Conservation (phyloP, 495 filamentous ascomycete genomes). For the Aspergillus wentii region DNA sequence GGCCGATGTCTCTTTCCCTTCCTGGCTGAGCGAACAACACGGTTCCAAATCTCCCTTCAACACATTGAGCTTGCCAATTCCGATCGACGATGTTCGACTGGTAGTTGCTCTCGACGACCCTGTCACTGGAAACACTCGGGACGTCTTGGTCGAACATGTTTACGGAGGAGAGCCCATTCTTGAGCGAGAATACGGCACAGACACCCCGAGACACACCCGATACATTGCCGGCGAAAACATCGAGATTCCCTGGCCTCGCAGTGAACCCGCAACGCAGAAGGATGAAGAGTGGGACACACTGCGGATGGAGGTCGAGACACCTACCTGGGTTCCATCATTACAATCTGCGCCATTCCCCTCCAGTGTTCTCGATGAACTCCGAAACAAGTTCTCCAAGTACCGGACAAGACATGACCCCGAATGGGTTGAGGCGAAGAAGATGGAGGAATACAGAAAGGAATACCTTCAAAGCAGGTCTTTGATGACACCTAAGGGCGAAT, state of each 20-base stretch:
- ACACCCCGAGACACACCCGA: conserved; percentile 34
- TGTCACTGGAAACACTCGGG: conserved; percentile 53
- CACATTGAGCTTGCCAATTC: conserved; percentile 45
- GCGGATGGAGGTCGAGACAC: conserved; percentile 67
- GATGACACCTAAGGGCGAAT: conserved; percentile 40
- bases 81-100: conserved; percentile 70
- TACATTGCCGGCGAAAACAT: conserved; percentile 44
- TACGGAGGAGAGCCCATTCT: conserved; percentile 29
- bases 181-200: conserved; percentile 26
- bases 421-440: conserved; percentile 47
- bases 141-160: conserved; percentile 72
- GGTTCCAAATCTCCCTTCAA: conserved; percentile 36
- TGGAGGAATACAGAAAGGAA: conserved; percentile 55
- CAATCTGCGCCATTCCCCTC: conserved; percentile 72
- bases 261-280: conserved; percentile 28
- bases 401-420: conserved; percentile 71
- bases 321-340: conserved; percentile 71
- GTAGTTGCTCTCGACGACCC: conserved; percentile 68
- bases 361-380: conserved; percentile 77
- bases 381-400: conserved; percentile 80
- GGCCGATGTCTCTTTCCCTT: conserved; percentile 54
- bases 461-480: conserved; percentile 46
- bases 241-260: conserved; percentile 69
- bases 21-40: conserved; percentile 43
- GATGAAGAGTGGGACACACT: conserved; percentile 65